Base-by-base conservation (phyloP, 1,139 yeast species). In the Debaryomyces fabryi region DNA sequence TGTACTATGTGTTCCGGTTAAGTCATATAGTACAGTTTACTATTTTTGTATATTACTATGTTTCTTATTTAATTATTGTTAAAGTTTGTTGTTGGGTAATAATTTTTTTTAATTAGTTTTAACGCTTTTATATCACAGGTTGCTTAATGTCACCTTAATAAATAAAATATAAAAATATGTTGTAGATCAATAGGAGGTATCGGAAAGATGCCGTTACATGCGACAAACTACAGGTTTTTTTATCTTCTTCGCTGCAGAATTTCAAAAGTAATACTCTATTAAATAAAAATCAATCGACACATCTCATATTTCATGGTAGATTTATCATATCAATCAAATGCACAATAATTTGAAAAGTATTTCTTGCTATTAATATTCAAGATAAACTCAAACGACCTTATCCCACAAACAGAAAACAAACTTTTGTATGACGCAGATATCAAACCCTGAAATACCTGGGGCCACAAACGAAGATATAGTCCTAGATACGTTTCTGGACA, bases 1-100 rank as follows among this genome's bases (percentile, higher is more conserved):
- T 93, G 99, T 74, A 93, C 93, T 66, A 93, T 93, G 99, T 93
- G 99, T 78, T 92, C 98, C 54, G 98, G 98, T 76, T 93, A 76
- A 72, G 18, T 37, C n/a, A 27, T 16, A 15, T 23, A 15, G 13
- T 30, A 30, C 34, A 18, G 12, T 16, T 4, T 24, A 38, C 32
- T 5, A 25, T 16, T 42, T 35, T 45, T 18, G 29, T 27, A 41
- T 39, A 18, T 30, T 20, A 36, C 36, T 44, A 21, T 38, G 32
- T 44, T 21, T 29, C 35, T 35, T 32, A 32, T 32, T 32, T 32
- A 27, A 21, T 42, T 33, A 20, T 33, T 27, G 40, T 42, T 30
- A 29, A 41, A 30, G 45, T 42, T 36, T 35, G 25, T 42, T 24
- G 34, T 42, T 35, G 40, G 45, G 39, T 37, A 35, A 42, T 24